phyloP scores from a whole-genome alignment of 73 alveolate species.

The Paramecium biaurelia region DNA sequence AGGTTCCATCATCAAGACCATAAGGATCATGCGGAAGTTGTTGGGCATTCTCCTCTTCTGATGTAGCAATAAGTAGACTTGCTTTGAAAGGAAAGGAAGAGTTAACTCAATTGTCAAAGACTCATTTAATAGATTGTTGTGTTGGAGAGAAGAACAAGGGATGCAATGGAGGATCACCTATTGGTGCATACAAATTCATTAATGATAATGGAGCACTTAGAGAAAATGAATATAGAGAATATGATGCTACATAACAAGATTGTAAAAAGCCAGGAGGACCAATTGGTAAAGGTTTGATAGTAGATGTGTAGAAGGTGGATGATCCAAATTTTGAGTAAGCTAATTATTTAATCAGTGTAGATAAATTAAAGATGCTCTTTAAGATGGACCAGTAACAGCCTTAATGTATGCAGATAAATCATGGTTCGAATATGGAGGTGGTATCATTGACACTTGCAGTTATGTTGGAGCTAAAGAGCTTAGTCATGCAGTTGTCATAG shows the following conservation, averaged over 20 bases:
- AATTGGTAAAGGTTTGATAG: not conserved
- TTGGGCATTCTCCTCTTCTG: slow-evolving; percentile 47
- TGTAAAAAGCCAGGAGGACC: not conserved
- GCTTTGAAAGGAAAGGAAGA: not conserved
- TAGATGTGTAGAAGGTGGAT: not conserved
- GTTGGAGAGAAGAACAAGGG: not conserved
- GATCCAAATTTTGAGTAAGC: not conserved
- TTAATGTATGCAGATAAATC: slow-evolving; percentile 5
- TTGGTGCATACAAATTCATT: not conserved
- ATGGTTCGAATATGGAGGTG: slow-evolving; percentile 23
- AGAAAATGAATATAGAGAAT: slow-evolving; percentile 30
- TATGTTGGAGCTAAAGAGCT: not conserved
- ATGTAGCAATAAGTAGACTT: not conserved
- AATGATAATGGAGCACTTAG: not conserved
- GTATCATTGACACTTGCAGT: slow-evolving; percentile 12
- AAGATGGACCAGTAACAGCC: slow-evolving; percentile 17
- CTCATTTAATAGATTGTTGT: slow-evolving; percentile 30
- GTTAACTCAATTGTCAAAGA: not conserved
- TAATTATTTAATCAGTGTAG: not conserved
- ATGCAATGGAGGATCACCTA: slow-evolving; percentile 44
- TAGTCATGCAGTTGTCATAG: slow-evolving; percentile 46
- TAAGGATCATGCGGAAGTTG: slow-evolving; percentile 40
- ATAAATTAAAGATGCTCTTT: not conserved
- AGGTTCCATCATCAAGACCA: not conserved
- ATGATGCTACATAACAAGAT: not conserved